Evolutionary conservation across 2,329 filamentous ascomycete genomes (phyloP), one percentile per base, ranked within the genome.

Genomic region (Salinomyces thailandicus): DNA sequence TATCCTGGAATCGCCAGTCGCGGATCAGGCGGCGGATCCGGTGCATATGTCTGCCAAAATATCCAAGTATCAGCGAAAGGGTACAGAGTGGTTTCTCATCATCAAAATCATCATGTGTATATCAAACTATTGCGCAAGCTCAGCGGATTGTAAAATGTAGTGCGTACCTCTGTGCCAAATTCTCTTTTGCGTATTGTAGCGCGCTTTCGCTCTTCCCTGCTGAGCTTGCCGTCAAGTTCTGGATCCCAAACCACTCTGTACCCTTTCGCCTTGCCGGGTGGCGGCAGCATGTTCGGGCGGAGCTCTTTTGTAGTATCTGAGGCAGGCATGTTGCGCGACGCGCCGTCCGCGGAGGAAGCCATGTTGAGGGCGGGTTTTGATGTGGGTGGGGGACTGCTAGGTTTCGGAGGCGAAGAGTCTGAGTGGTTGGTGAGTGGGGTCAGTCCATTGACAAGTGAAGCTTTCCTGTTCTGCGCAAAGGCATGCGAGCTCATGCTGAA

Each of bases 11-110:
- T 75, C 28, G 66, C 75, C 42, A 93, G 69, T 53, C 91, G 83
- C 46, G 91, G 91, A 62, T 98, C 91, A 48, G 75, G 67, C 67
- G 75, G 73, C 66, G 85, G 79, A 77, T 87, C 80, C 22, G 52
- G 48, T 45, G 56, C 47, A 41, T 59, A 58, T 57, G 73, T 82
- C 76, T 77, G 82, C 72, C 59, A 61, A 26, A n/a, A 50, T 43
- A 46, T 45, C 53, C 44, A 31, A 36, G 37, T 54, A 52, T 60
- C 54, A 60, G 57, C 54, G n/a, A 46, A 57, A 54, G 57, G 54
- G 57, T 60, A 57, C 54, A 57, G 57, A 58, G 52, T 52, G 53
- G 50, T 54, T 50, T 58, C n/a, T n/a, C 48, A 41, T 50, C 42
- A 39, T 38, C 38, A 42, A 26, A 40, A 45, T 54, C 51, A 55